Evolutionary conservation across 116 monocot genomes (phyloP).

Genomic region (Posidonia oceanica): DNA sequence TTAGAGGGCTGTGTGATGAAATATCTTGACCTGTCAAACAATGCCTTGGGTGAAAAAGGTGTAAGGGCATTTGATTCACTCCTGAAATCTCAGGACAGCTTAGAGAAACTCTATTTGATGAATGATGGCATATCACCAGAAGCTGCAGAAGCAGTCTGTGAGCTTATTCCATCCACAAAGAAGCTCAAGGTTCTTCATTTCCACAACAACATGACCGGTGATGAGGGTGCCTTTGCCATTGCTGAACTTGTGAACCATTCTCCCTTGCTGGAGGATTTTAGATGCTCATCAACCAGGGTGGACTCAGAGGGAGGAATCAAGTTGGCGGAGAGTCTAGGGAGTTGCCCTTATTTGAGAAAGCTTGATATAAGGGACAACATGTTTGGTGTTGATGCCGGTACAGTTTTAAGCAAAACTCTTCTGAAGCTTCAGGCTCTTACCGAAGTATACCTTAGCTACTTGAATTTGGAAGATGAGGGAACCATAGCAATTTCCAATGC

Average conservation of each 20-base stretch:
- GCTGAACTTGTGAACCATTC: slow-evolving; percentile 46
- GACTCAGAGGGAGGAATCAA: slow-evolving; percentile 53
- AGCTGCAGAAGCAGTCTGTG: slow-evolving; percentile 64
- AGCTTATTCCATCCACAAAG: slow-evolving; percentile 63
- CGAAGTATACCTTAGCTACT: slow-evolving; percentile 61
- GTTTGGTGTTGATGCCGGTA: slow-evolving; percentile 62
- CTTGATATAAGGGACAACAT: slow-evolving; percentile 77
- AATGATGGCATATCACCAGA: slow-evolving; percentile 85
- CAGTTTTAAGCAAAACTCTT: slow-evolving; percentile 38
- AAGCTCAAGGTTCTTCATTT: slow-evolving; percentile 64
- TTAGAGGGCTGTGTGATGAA: slow-evolving; percentile 39
- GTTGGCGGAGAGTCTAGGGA: slow-evolving; percentile 40
- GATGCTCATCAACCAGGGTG: slow-evolving; percentile 73
- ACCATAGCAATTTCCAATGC: slow-evolving; percentile 35
- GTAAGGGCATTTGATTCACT: slow-evolving; percentile 65
- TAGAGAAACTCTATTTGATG: slow-evolving; percentile 77
- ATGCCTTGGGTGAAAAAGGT: slow-evolving; percentile 89
- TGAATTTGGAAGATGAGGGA: slow-evolving; percentile 72
- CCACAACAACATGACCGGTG: slow-evolving; percentile 89
- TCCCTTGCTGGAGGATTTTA: slow-evolving; percentile 56
- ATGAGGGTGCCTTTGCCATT: slow-evolving; percentile 65
- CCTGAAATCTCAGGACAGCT: slow-evolving; percentile 41
- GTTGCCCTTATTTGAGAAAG: slow-evolving; percentile 39
- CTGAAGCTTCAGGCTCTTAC: slow-evolving; percentile 26
- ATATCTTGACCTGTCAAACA: slow-evolving; percentile 64